Percentiles rank a stretch among this genome's conserved stretches.
phyloP scores from a whole-genome alignment of 345 rosid species.

The Ceriops decandra region DNA sequence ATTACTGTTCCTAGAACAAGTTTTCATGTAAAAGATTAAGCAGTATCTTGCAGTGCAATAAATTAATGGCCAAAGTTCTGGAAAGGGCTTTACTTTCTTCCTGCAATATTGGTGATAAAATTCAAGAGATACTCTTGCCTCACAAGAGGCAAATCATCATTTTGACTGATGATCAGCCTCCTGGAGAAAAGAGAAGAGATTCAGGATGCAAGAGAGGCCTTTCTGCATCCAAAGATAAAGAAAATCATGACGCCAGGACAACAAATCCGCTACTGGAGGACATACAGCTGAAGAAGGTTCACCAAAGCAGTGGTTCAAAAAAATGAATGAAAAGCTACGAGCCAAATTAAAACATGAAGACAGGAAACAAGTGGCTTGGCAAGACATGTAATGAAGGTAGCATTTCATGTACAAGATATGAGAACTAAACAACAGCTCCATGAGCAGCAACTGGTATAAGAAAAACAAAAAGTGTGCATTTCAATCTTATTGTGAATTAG shows the following conservation, averaged over 20 bases:
- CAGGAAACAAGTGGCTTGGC: neutral
- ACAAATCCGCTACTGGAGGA: neutral
- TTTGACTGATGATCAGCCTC: neutral
- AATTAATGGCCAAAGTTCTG: too few relatives aligned
- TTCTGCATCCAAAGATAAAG: neutral
- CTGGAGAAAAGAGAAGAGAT: too few relatives aligned
- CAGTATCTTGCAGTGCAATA: too few relatives aligned
- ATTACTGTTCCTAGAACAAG: neutral
- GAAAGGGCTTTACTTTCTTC: neutral
- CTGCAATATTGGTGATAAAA: neutral
- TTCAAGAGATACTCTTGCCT: neutral
- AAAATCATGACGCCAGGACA: neutral
- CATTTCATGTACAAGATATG: neutral
- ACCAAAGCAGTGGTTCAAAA: neutral
- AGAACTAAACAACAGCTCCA: neutral
- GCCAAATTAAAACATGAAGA: neutral
- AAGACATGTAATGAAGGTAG: neutral
- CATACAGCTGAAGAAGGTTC: neutral
- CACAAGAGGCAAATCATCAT: neutral
- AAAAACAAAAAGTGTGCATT: neutral
- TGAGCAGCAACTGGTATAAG: too few relatives aligned
- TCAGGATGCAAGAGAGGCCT: too few relatives aligned
- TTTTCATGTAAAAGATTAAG: neutral
- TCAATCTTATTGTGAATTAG: neutral
- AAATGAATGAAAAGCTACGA: too few relatives aligned